phyloP scores from a whole-genome alignment of 2,329 filamentous ascomycete species.

The Sclerotinia glacialis region DNA sequence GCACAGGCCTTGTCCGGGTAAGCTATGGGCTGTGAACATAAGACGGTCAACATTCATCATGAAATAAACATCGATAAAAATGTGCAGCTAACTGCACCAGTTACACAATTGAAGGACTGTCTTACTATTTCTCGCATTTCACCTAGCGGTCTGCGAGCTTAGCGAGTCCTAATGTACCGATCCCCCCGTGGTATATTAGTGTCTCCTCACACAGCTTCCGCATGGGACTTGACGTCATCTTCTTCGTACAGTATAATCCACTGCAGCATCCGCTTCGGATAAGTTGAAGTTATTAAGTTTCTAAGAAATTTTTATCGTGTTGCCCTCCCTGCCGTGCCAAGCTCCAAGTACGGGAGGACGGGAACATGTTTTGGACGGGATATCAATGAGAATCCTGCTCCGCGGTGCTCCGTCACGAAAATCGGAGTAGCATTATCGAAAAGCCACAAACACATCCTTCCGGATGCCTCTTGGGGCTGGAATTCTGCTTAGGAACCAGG shows the following conservation, averaged over 20 bases:
- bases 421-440: not conserved
- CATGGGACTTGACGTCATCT: not conserved
- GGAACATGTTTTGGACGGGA: not conserved
- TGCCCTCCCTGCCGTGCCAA: not conserved
- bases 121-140: not conserved
- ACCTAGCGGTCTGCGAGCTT: not conserved
- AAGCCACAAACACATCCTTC: too few species aligned
- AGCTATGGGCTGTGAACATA: not conserved
- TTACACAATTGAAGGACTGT: not conserved
- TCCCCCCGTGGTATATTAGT: not conserved
- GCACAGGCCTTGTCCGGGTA: not conserved
- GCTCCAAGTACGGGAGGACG: too few species aligned
- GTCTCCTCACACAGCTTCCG: not conserved
- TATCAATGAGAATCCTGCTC: not conserved
- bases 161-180: not conserved
- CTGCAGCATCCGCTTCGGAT: not conserved
- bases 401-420: too few species aligned
- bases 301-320: rapidly evolving
- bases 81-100: not conserved
- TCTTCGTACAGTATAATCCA: not conserved
- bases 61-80: too few species aligned
- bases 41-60: not conserved
- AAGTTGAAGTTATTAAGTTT: not conserved
- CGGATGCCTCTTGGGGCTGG: too few species aligned
- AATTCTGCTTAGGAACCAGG: too few species aligned